These are phyloP conservation scores for Rosa chinensis DNA, from an alignment of 306 rosid species.

Conservation along the genomic window DNA sequence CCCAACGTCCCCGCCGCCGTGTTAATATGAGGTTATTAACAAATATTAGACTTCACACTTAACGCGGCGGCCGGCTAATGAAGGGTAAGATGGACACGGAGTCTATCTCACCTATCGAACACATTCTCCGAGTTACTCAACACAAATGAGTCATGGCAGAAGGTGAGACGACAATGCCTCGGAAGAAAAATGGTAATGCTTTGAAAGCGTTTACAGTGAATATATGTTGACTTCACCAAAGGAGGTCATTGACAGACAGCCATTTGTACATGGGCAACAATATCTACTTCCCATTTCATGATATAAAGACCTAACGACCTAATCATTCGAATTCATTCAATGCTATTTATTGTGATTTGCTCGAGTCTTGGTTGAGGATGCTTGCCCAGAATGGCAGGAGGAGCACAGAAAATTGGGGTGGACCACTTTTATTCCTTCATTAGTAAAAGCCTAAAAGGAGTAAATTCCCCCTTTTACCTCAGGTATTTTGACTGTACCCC, in stretches of 20 bases:
- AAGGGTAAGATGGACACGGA: not conserved
- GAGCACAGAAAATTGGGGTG: not conserved
- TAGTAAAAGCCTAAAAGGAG: not conserved
- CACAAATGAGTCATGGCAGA: not conserved
- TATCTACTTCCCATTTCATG: slow-evolving; percentile 9
- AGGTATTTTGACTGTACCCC: not conserved
- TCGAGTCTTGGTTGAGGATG: not conserved
- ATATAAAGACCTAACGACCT: not conserved
- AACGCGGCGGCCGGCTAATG: not conserved
- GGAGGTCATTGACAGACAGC: not conserved
- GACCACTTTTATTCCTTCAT: not conserved
- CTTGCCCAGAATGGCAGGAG: not conserved
- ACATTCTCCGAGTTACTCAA: not conserved
- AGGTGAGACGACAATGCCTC: not conserved
- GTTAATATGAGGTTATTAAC: not conserved
- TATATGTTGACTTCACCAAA: not conserved
- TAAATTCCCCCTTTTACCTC: not conserved
- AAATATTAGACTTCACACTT: not conserved
- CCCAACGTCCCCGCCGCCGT: not conserved
- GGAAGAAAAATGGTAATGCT: not conserved
- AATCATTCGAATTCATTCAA: not conserved
- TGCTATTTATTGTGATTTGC: slow-evolving; percentile 4
- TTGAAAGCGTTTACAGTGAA: not conserved
- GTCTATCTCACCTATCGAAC: too few relatives aligned
- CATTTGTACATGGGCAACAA: not conserved